Percentiles rank a stretch among this genome's conserved stretches.
phyloP scores from a whole-genome alignment of 805 yeast species.

The Candida succiphila region DNA sequence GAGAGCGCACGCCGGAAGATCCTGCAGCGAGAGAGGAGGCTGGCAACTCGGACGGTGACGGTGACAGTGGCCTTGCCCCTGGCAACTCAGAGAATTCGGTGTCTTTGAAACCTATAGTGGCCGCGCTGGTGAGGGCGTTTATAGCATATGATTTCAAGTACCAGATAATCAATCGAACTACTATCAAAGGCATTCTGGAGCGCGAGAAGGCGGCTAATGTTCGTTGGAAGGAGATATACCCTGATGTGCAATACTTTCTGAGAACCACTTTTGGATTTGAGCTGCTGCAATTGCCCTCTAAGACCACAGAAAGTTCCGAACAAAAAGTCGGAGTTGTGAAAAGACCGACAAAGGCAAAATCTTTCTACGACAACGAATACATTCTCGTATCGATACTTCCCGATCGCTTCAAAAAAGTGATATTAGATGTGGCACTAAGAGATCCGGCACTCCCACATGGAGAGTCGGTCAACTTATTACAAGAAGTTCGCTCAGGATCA shows the following conservation, averaged over 20 bases:
- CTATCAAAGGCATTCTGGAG: slow-evolving; percentile 18
- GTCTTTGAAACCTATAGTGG: no score
- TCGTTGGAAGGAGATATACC: slow-evolving; percentile 15
- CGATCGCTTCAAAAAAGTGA: slow-evolving; percentile 10
- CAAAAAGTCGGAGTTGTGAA: background rate
- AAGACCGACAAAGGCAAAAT: background rate
- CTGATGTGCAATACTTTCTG: slow-evolving; percentile 7
- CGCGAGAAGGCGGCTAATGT: slow-evolving; percentile 10
- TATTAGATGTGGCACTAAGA: slow-evolving; percentile 6
- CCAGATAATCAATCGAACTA: slow-evolving; percentile 17
- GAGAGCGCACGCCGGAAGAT: no score
- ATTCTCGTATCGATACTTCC: slow-evolving; percentile 15
- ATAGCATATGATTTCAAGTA: slow-evolving; percentile 18
- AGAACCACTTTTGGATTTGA: slow-evolving; percentile 14
- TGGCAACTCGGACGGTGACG: no score
- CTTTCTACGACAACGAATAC: slow-evolving; percentile 11
- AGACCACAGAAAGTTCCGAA: background rate
- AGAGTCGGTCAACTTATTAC: background rate
- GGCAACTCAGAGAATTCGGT: no score
- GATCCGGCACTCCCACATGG: slow-evolving; percentile 1
- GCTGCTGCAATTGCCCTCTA: slow-evolving; percentile 15
- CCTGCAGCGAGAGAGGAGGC: no score
- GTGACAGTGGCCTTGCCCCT: no score
- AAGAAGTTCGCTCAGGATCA: background rate
- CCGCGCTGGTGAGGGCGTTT: slow-evolving; percentile 17